Conservation (phyloP, 164 flowering plant genomes). For the Umbellularia californica region DNA sequence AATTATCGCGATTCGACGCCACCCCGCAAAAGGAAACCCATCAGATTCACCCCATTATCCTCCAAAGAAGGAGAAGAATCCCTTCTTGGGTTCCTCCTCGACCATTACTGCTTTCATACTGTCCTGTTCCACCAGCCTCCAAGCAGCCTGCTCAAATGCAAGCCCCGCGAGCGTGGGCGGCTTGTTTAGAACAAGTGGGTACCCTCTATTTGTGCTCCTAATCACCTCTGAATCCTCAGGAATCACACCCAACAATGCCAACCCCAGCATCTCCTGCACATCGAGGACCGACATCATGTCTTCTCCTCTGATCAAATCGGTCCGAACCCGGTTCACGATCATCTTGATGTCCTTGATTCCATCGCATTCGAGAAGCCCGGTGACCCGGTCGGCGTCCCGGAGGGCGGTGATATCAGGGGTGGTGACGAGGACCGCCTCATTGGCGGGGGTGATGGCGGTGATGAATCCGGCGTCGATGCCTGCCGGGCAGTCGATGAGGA, state of each 20-base stretch:
- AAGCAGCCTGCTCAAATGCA: conserved; percentile 98
- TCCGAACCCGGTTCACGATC: conserved; percentile 92
- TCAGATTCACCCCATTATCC: conserved; percentile 17
- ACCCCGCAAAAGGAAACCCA: neutral
- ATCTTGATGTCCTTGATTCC: conserved; percentile 97
- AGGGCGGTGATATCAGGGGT: conserved; percentile 90
- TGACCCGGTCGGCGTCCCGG: conserved; percentile 92
- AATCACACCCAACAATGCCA: conserved; percentile 81
- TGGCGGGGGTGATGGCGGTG: conserved; percentile 95
- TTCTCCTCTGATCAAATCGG: conserved; percentile 95
- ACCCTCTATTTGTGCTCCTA: conserved; percentile 88
- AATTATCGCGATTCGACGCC: neutral
- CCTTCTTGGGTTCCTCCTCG: conserved; percentile 94
- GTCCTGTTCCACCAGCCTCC: conserved; percentile 98
- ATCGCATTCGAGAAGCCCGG: conserved; percentile 88
- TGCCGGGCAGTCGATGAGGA: conserved; percentile 91
- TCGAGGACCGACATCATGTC: conserved; percentile 99
- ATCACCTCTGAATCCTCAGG: conserved; percentile 97
- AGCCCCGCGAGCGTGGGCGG: conserved; percentile 95
- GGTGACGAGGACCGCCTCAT: conserved; percentile 89
- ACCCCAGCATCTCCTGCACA: conserved; percentile 94
- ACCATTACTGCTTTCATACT: conserved; percentile 95
- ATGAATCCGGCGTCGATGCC: conserved; percentile 98
- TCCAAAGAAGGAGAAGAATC: conserved; percentile 90
- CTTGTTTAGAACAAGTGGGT: conserved; percentile 86